These are phyloP conservation scores for Medicago arabica DNA, from an alignment of 306 rosid genomes.

Conservation along the genomic window DNA sequence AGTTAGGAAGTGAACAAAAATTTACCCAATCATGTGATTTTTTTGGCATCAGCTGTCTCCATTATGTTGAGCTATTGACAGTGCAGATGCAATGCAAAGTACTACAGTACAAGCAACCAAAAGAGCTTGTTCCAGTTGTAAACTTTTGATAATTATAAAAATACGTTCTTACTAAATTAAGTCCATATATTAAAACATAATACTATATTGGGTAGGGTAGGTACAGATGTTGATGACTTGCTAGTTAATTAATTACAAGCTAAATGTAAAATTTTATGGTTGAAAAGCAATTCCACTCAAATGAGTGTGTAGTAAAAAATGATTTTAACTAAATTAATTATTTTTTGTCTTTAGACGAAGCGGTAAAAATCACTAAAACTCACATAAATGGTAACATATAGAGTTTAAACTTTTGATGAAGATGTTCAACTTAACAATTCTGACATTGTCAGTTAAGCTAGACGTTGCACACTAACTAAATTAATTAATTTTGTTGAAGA, in stretches of 20 bases:
- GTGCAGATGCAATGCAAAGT: no score
- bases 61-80: conserved; percentile 35
- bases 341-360: no score
- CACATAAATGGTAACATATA: no score
- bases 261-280: neutral
- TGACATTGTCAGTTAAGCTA: no score
- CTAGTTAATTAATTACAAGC: neutral
- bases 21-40: conserved; percentile 41
- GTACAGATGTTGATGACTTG: conserved; percentile 15
- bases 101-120: conserved; percentile 8
- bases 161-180: neutral
- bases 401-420: no score
- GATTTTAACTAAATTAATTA: no score
- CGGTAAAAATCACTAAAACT: no score
- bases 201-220: conserved; percentile 22
- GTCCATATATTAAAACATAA: neutral
- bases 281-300: neutral
- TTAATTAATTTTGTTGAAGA: no score
- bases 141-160: conserved; percentile 1
- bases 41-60: conserved; percentile 54
- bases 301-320: neutral
- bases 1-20: conserved; percentile 40
- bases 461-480: no score
- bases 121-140: conserved; percentile 17
- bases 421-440: no score